Evolutionary conservation across 2,329 filamentous ascomycete species (phyloP), one percentile per base, ranked within the genome.

Genomic region (Colletotrichum kahawae): DNA sequence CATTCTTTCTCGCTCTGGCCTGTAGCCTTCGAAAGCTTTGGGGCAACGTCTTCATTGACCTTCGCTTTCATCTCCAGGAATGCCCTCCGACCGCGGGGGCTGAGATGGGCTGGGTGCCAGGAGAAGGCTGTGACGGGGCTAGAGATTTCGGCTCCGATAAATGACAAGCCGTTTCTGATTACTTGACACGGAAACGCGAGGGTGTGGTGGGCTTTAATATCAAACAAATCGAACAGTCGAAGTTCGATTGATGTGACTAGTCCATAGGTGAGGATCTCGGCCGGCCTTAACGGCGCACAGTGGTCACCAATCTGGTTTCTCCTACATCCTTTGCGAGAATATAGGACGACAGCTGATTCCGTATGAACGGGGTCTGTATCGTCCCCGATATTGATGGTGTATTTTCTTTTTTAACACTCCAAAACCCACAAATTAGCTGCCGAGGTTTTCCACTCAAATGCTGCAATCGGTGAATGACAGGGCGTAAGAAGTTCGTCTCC

Each of bases 361-460:
- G 14, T 36, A 6, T 36, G 33, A 33, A 33, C 10, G 3, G 33
- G 10, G 13, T 34, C 36, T 16, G 16, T 18, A 2, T 16, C 4
- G 16, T 8, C 36, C 33, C 33, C 4, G 13, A 16, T 16, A 36
- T 16, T 36, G 34, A 36, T 36, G 13, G 34, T 36, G 1, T 38
- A 38, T 18, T 38, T 14, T 38, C 16, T 43, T 43, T 38, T n/a
- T 43, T 5, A 3, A 12, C 5, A 43, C 0, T 4, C 9, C 38
- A 43, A 4, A n/a, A n/a, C 9, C 3, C 38, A 43, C 5, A 12
- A 3, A 43, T n/a, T 43, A 43, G 38, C 38, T 43, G 5, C 38
- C 1, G 38, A 12, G 0, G 0, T n/a, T 43, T 34, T 5, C 12
- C 12, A 9, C 1, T 43, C 18, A 1, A 43, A 0, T 43, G 18